Evolutionary conservation across 305 asterid species (phyloP).

Genomic region (Galium porrigens): DNA sequence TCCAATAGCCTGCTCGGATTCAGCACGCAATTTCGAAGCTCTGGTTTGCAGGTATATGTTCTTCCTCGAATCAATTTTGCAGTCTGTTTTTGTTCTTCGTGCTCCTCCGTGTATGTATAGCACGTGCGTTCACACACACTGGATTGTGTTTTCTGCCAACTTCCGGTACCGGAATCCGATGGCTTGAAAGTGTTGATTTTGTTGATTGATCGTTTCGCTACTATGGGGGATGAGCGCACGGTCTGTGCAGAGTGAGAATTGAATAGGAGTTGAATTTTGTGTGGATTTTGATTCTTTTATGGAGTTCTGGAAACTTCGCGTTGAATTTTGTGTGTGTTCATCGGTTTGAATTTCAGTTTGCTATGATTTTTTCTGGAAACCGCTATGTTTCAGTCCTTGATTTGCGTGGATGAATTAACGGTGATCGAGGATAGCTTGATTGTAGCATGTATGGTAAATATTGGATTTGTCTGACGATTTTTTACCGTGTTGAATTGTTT

Average conservation of each 20-base stretch:
- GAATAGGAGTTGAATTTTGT: background rate
- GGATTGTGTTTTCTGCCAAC: slow-evolving; percentile 3
- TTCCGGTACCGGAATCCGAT: background rate
- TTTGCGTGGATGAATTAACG: background rate
- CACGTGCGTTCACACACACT: background rate
- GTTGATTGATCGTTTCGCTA: slow-evolving; percentile 1
- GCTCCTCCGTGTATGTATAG: background rate
- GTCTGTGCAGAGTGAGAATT: background rate
- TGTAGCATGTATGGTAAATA: background rate
- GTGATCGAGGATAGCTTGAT: background rate
- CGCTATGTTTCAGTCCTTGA: background rate
- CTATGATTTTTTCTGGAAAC: background rate
- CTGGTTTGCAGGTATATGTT: background rate
- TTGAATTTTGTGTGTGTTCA: background rate
- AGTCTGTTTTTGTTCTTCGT: background rate
- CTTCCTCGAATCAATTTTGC: background rate
- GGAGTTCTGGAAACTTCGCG: background rate
- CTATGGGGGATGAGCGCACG: background rate
- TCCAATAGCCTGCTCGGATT: background rate
- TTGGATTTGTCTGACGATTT: background rate
- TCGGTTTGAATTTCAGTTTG: background rate
- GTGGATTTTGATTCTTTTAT: background rate
- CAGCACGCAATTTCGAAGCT: slow-evolving; percentile 1
- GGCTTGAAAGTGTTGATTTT: background rate
- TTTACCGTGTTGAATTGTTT: background rate